Evolutionary conservation across 2,329 filamentous ascomycete species (phyloP).

Genomic region (Xylariaceae sp.): DNA sequence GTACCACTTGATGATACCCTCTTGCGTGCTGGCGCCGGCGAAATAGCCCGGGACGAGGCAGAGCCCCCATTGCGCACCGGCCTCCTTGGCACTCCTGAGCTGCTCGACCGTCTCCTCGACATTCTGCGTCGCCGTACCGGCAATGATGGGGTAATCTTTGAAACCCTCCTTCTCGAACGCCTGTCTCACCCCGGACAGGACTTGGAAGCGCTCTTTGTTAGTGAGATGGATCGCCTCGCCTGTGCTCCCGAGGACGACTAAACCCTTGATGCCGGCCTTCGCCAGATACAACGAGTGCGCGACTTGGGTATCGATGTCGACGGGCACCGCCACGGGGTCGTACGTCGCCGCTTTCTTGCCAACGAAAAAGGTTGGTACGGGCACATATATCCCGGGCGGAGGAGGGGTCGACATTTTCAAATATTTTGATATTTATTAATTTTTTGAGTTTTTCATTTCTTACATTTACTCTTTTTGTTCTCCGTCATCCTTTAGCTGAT

Average conservation of each 20-base stretch:
- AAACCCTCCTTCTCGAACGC: constrained; percentile 58
- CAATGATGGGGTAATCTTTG: constrained; percentile 60
- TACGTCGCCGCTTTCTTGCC: constrained; percentile 42
- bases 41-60: constrained; percentile 65
- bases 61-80: constrained; percentile 63
- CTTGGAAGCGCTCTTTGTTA: constrained; percentile 55
- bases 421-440: background rate
- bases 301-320: constrained; percentile 61
- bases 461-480: background rate
- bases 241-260: constrained; percentile 65
- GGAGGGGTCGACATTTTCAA: constrained; percentile 35
- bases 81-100: constrained; percentile 56
- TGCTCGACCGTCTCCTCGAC: constrained; percentile 63
- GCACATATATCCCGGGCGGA: constrained; percentile 56
- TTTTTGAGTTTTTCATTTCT: background rate
- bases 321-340: constrained; percentile 47
- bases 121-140: constrained; percentile 63
- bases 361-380: constrained; percentile 65
- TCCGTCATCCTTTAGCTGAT: background rate
- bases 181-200: constrained; percentile 57
- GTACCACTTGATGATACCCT: constrained; percentile 61
- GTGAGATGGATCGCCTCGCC: constrained; percentile 66
- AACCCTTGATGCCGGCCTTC: constrained; percentile 59
- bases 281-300: constrained; percentile 63
- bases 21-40: constrained; percentile 55